These are phyloP conservation scores for Nigrospora osmanthi DNA, from an alignment of 2,329 filamentous ascomycete species.

Conservation along the genomic window DNA sequence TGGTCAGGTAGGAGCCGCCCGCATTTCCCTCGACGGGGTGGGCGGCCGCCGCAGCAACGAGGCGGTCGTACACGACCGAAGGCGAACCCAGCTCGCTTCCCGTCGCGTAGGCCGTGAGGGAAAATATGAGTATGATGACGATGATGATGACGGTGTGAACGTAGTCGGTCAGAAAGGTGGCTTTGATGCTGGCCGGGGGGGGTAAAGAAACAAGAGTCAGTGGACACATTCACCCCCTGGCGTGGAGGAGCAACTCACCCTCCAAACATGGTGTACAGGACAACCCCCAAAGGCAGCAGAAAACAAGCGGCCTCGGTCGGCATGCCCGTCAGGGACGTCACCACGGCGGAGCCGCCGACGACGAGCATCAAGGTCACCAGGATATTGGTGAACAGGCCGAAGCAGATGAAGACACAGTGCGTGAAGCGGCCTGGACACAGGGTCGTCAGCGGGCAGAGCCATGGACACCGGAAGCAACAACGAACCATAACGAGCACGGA, in stretches of 20 bases:
- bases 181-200: constrained; percentile 52
- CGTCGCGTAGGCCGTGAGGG: constrained; percentile 72
- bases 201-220: too few species aligned
- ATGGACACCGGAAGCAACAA: neutral
- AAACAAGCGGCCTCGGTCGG: constrained; percentile 74
- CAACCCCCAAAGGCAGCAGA: constrained; percentile 69
- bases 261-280: constrained; percentile 67
- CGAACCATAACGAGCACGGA: constrained; percentile 69
- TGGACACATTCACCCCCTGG: neutral
- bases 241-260: constrained; percentile 29
- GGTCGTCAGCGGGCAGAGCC: neutral
- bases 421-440: constrained; percentile 27
- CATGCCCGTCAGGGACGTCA: constrained; percentile 61
- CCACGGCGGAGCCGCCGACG: constrained; percentile 70
- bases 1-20: constrained; percentile 78
- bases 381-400: constrained; percentile 75
- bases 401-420: constrained; percentile 71
- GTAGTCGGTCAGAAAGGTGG: constrained; percentile 77
- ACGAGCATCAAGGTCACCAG: constrained; percentile 82
- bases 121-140: constrained; percentile 76
- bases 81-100: constrained; percentile 66
- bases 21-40: constrained; percentile 75
- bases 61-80: constrained; percentile 64
- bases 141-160: constrained; percentile 73
- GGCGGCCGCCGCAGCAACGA: constrained; percentile 55